Base-by-base conservation (phyloP, 805 yeast species). In the Lachancea mirantina region DNA sequence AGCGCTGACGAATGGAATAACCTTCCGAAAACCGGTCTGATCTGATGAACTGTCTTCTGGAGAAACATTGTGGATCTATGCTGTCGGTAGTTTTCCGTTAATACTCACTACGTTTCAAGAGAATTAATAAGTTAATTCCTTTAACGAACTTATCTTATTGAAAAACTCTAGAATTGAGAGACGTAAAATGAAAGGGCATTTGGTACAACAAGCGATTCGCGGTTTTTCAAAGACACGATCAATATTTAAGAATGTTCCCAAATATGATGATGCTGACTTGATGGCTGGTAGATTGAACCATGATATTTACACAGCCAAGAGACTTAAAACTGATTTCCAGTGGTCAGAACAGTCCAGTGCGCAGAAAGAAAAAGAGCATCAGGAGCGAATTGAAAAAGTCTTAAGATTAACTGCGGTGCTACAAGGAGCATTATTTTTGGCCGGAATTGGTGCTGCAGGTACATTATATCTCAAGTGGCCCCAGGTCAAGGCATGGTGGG, bases 381-480 rank as follows among this genome's bases (percentile, higher is more conserved):
- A 37, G 41, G 60, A 49, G 26, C 46, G 59, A 15, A 59, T 55
- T 39, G 75, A 71, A 45, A 42, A 58, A 32, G 53, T 52, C 23
- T 70, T 70, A 45, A 58, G 68, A 32, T 38, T 67, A 31, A 67
- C 68, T 41, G 75, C 72, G 0, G 45, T 65, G 3, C 57, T 59
- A 1, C 45, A 61, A 10, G 80, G 81, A 3, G 16, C 64, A 0
- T 37, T 53, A 5, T 52, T 64, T 1, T 42, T 76, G 4, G 55
- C 57, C 9, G 65, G 62, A 4, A 46, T 68, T 7, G 62, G 67
- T 13, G 60, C 39, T 8, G 34, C 41, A 3, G 42, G 42, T n/a
- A 69, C 69, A 35, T 28, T 61, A 4, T 50, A 63, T 32, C 55
- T 61, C 54, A 46, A 53, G 28, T 54, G 55, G 51, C 58, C 64